These are phyloP conservation scores for Clarireedia monteithiana DNA, from an alignment of 2,329 filamentous ascomycete species.

Conservation along the genomic window DNA sequence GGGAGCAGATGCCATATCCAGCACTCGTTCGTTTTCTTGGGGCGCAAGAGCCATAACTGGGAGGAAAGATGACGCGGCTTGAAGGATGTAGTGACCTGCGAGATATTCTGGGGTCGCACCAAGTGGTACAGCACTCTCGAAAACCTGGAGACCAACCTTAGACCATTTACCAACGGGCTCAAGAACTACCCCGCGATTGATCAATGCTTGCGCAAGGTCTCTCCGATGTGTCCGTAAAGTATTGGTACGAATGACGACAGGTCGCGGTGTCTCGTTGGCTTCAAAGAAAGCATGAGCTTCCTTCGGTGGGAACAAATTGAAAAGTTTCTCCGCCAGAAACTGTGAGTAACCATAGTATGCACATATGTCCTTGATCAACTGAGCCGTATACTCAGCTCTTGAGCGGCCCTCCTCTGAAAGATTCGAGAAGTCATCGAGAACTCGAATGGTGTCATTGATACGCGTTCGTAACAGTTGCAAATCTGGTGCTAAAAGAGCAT, in stretches of 20 bases:
- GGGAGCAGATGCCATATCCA: constrained; percentile 90
- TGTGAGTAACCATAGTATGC: constrained; percentile 94
- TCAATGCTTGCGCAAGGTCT: constrained; percentile 85
- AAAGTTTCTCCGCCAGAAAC: constrained; percentile 93
- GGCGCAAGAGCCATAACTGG: constrained; percentile 96
- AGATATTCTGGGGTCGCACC: constrained; percentile 97
- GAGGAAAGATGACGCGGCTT: constrained; percentile 92
- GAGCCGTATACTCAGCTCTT: constrained; percentile 77
- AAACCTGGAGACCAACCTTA: constrained; percentile 94
- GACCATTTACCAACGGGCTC: constrained; percentile 98
- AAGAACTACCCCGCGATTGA: constrained; percentile 91
- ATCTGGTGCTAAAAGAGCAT: constrained; percentile 71
- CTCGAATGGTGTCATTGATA: constrained; percentile 88
- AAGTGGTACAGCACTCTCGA: constrained; percentile 72
- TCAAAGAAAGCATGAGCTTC: constrained; percentile 99
- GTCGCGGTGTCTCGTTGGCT: constrained; percentile 90
- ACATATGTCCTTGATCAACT: constrained; percentile 86
- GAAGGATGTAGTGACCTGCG: constrained; percentile 94
- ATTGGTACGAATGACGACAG: constrained; percentile 94
- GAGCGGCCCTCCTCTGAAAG: constrained; percentile 73
- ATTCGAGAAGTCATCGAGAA: constrained; percentile 81
- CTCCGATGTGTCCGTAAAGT: constrained; percentile 70
- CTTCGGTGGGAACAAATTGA: constrained; percentile 81
- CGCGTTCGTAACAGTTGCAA: constrained; percentile 80
- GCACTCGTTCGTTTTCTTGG: constrained; percentile 82